A percentile compares a stretch with the other conserved stretches of the same genome.
phyloP scores from a whole-genome alignment of 306 rosid genomes.

The Hylodesmum podocarpum region DNA sequence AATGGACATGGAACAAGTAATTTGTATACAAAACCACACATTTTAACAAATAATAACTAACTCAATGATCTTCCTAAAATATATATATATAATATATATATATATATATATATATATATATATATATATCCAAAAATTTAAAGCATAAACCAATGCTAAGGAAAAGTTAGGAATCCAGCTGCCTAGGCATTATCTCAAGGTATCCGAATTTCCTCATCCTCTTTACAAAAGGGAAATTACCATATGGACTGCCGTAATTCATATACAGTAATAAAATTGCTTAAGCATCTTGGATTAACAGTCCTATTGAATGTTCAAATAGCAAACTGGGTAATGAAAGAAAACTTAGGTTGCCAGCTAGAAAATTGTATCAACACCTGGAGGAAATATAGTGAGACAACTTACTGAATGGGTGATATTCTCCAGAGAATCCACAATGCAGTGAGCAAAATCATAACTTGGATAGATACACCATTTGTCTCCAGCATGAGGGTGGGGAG shows the following conservation, averaged over 20 bases:
- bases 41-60: background rate
- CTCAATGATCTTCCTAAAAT: background rate
- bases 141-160: background rate
- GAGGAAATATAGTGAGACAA: slow-evolving; percentile 14
- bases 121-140: background rate
- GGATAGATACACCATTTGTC: slow-evolving; percentile 99
- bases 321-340: background rate
- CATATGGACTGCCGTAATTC: background rate
- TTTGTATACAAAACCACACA: background rate
- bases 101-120: background rate
- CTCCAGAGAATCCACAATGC: slow-evolving; percentile 98
- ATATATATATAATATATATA: background rate
- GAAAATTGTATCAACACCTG: background rate
- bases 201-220: background rate
- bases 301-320: background rate
- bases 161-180: background rate
- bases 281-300: background rate
- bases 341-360: background rate
- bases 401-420: slow-evolving; percentile 95
- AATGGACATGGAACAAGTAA: background rate
- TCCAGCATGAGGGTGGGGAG: slow-evolving; percentile 98
- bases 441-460: slow-evolving; percentile 96
- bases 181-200: background rate
- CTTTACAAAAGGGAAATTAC: background rate
- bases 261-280: background rate